Evolutionary conservation across 2,329 filamentous ascomycete genomes (phyloP).

Genomic region (Exserohilum rostratum): DNA sequence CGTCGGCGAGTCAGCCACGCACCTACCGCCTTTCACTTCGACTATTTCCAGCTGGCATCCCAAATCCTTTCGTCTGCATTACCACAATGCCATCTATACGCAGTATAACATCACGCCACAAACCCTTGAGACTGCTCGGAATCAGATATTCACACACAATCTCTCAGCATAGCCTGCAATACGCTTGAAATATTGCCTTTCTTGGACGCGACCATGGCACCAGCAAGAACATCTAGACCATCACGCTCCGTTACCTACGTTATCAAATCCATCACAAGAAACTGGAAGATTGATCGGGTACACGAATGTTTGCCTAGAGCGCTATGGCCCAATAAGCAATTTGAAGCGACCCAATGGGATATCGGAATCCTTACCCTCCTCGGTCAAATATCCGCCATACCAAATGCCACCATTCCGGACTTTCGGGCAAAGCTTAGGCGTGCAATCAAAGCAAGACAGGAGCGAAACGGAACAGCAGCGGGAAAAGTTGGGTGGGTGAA

Average conservation of each 20-base stretch:
- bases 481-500: conserved; percentile 1
- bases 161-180: not conserved
- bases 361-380: conserved; percentile 8
- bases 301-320: conserved; percentile 7
- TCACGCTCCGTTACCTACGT: not conserved
- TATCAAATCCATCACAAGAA: conserved; percentile 5
- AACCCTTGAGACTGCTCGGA: not conserved
- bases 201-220: conserved; percentile 3
- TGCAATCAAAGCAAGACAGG: conserved; percentile 3
- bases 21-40: conserved; percentile 9
- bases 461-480: not conserved
- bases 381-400: conserved; percentile 7
- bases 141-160: not conserved
- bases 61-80: not conserved
- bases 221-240: not conserved
- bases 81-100: conserved; percentile 8
- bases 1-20: conserved; percentile 9
- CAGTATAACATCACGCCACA: not conserved
- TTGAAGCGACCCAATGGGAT: conserved; percentile 4
- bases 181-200: not conserved
- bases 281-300: conserved; percentile 4
- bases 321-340: conserved; percentile 8
- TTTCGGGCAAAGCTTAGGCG: conserved; percentile 1
- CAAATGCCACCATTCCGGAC: conserved; percentile 6
- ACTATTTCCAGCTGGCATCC: conserved; percentile 4